Percentiles rank a stretch among this genome's conserved stretches.
phyloP scores from a whole-genome alignment of 1,284 basidiomycete species.

The Cystobasidium slooffiae region DNA sequence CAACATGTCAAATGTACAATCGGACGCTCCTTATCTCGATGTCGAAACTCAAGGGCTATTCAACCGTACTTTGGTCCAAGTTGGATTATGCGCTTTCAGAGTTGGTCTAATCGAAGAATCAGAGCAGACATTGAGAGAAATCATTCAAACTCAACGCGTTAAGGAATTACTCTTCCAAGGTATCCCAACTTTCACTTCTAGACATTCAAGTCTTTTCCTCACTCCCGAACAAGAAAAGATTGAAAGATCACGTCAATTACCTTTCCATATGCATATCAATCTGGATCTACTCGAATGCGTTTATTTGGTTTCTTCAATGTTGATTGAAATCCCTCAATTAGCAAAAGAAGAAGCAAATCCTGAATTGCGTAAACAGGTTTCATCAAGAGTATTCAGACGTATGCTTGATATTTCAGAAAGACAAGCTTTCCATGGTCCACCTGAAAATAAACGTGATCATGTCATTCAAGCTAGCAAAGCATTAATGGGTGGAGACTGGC shows the following conservation, averaged over 20 bases:
- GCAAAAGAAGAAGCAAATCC: conserved; percentile 94
- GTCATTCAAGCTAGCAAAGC: conserved; percentile 99
- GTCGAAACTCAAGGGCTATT: conserved; percentile 97
- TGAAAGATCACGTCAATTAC: conserved; percentile 91
- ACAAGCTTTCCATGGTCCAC: conserved; percentile 96
- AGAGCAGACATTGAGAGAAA: conserved; percentile 89
- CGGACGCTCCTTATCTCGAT: conserved; percentile 92
- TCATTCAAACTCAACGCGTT: conserved; percentile 90
- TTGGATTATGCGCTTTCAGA: conserved; percentile 96
- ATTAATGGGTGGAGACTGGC: conserved; percentile 95
- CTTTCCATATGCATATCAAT: conserved; percentile 99
- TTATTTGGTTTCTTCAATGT: conserved; percentile 97
- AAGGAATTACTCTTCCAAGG: conserved; percentile 98
- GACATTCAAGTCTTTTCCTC: conserved; percentile 31
- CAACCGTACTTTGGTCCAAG: conserved; percentile 95
- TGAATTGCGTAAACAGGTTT: conserved; percentile 71
- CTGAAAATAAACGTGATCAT: conserved; percentile 97
- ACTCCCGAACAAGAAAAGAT: conserved; percentile 95
- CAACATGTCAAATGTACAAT: conserved; percentile 97
- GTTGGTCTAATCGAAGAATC: conserved; percentile 92
- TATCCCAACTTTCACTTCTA: conserved; percentile 77
- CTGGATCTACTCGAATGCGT: conserved; percentile 96
- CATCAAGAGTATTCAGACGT: conserved; percentile 93
- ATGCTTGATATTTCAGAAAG: conserved; percentile 96
- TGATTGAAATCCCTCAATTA: conserved; percentile 93